Evolutionary conservation across 495 filamentous ascomycete genomes (phyloP).

Genomic region (Penicillium bovifimosum): DNA sequence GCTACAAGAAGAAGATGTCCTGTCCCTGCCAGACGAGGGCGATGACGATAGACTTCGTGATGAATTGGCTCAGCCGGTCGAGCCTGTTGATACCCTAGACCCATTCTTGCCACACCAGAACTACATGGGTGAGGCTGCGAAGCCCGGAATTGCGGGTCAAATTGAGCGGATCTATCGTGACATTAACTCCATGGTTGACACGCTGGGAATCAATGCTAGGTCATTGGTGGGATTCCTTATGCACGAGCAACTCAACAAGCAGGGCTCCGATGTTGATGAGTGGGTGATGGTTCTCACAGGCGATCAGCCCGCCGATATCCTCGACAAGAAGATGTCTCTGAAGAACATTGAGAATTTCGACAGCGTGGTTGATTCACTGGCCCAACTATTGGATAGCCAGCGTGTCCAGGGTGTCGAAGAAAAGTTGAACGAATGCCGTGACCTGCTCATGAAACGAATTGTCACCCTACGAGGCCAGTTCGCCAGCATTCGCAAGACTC

Average conservation of each 20-base stretch:
- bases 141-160: conserved; percentile 63
- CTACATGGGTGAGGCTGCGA: conserved; percentile 52
- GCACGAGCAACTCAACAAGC: conserved; percentile 46
- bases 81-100: conserved; percentile 50
- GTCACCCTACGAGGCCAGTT: conserved; percentile 62
- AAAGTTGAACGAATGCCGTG: conserved; percentile 55
- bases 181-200: conserved; percentile 95
- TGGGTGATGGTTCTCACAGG: conserved; percentile 32
- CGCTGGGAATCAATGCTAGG: conserved; percentile 79
- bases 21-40: conserved; percentile 51
- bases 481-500: conserved; percentile 65
- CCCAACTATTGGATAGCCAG: conserved; percentile 55
- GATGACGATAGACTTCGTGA: conserved; percentile 58
- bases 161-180: conserved; percentile 86
- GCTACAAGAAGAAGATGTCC: conserved; percentile 37
- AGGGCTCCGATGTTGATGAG: conserved; percentile 49
- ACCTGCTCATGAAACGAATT: conserved; percentile 56
- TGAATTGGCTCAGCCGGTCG: conserved; percentile 48
- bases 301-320: conserved; percentile 40
- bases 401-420: conserved; percentile 57
- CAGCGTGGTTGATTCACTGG: conserved; percentile 51
- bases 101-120: conserved; percentile 65
- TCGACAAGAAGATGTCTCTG: conserved; percentile 62
- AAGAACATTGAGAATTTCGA: conserved; percentile 62
- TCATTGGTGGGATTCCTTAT: conserved; percentile 65